Base-by-base conservation (phyloP, 495 filamentous ascomycete genomes). In the Penicillium alfredii region DNA sequence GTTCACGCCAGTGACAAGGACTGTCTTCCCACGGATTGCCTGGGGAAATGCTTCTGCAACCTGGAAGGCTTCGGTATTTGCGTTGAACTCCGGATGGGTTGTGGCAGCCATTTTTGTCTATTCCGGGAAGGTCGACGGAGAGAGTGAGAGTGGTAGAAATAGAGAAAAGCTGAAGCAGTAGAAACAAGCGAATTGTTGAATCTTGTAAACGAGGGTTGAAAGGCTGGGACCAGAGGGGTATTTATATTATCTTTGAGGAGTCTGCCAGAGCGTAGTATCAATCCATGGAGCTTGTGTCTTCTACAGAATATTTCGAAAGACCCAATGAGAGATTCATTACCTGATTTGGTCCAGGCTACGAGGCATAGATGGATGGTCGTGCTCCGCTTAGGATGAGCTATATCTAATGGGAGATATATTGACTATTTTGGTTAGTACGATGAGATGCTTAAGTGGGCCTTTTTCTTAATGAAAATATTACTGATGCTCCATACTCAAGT, bases 1-100 rank as follows among this genome's bases (percentile, higher is more conserved):
- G 24, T 69, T 69, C 4, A 59, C 60, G 16, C 68, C 66, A 0
- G 68, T 72, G 7, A 72, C 51, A 1, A 72, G 21, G 18, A 70
- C 35, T 0, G 65, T 68, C 48, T 58, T 68, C 8, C 58, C 62
- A 12, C 33, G 42, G 46, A 71, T 55, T 4, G 34, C 26, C 4
- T 47, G 45, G 6, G 52, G 40, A 37, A 69, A 71, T 10, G 51
- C 47, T 24, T 56, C 50, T 2, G 66, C 64, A 20, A 71, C 66
- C 10, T 68, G 61, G 16, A 56, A 30, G 10, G 40, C 64, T 35
- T 63, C 61, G 22, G 66, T 71, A 0, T 51, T 39, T 0, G 38
- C 33, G 29, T 64, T 51, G 49, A 67, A 69, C 16, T 64, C 40
- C 21, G 55, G 31, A 45, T 68, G 36, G 15, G 63, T 61, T 33